Percentiles rank a stretch among this genome's conserved stretches.
These are phyloP conservation scores for Vaccinium corymbosum DNA, from an alignment of 148 eudicot species.

Conservation along the genomic window DNA sequence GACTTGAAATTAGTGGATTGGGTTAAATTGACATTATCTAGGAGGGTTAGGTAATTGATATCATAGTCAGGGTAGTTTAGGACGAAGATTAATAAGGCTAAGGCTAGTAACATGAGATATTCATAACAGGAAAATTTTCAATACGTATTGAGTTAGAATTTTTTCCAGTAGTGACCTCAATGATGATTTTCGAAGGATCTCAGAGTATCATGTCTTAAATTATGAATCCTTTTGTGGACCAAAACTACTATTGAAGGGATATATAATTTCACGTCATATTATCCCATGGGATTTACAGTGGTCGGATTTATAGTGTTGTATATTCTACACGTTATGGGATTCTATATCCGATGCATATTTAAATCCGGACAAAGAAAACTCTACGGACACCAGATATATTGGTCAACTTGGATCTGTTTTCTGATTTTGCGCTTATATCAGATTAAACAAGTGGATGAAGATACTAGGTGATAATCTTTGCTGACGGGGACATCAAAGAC, in stretches of 20 bases:
- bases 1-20: conserved; percentile 1
- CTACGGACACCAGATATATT: background rate
- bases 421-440: background rate
- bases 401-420: background rate
- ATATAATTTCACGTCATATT: too few species aligned
- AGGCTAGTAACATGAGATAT: background rate
- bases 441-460: background rate
- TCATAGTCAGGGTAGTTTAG: background rate
- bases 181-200: background rate
- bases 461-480: background rate
- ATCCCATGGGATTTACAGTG: background rate
- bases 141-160: background rate
- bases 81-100: background rate
- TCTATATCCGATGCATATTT: background rate
- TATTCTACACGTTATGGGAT: background rate
- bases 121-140: background rate
- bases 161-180: background rate
- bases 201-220: background rate
- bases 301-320: background rate
- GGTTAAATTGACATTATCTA: background rate
- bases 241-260: background rate
- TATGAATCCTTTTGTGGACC: too few species aligned
- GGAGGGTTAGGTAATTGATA: background rate
- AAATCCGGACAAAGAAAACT: background rate
- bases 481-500: background rate